These are phyloP conservation scores for Pythium sp. DNA, from an alignment of 352 stramenopile species.

Conservation along the genomic window DNA sequence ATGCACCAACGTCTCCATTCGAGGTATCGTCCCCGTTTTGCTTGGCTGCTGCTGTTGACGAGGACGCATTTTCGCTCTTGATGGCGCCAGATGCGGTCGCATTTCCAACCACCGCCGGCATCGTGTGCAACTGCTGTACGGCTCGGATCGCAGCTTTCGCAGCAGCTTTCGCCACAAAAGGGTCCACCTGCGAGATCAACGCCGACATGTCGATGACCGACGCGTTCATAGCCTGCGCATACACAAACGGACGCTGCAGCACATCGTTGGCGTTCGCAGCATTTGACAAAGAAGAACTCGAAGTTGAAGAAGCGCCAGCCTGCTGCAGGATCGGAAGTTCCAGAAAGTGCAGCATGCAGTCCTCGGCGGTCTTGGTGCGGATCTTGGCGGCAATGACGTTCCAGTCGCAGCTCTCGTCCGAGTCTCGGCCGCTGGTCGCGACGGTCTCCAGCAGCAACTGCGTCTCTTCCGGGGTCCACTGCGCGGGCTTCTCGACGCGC, in stretches of 20 bases:
- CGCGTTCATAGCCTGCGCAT: constrained; percentile 46
- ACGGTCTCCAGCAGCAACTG: constrained; percentile 52
- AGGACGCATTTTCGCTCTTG: constrained; percentile 8
- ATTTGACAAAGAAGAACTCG: background rate
- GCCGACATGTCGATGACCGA: constrained; percentile 50
- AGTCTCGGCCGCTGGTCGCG: constrained; percentile 21
- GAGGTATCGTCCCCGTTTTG: constrained; percentile 11
- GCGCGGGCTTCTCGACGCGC: constrained; percentile 22
- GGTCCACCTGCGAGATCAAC: constrained; percentile 62
- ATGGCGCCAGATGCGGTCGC: constrained; percentile 4
- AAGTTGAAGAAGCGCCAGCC: background rate
- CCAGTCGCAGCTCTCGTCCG: constrained; percentile 63
- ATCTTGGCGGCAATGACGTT: constrained; percentile 72
- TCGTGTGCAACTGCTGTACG: constrained; percentile 61
- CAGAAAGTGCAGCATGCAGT: constrained; percentile 79
- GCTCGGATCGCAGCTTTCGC: constrained; percentile 60
- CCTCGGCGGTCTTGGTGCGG: constrained; percentile 62
- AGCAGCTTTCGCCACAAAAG: constrained; percentile 67
- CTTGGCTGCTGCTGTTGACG: background rate
- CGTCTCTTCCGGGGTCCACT: constrained; percentile 52
- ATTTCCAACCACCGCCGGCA: constrained; percentile 17
- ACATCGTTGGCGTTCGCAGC: constrained; percentile 11
- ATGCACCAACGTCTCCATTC: constrained; percentile 15
- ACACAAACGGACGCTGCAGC: constrained; percentile 36
- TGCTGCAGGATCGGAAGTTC: constrained; percentile 59